Evolutionary conservation across 495 filamentous ascomycete species (phyloP), one percentile per base, ranked within the genome.

Genomic region (Cercophora samala): DNA sequence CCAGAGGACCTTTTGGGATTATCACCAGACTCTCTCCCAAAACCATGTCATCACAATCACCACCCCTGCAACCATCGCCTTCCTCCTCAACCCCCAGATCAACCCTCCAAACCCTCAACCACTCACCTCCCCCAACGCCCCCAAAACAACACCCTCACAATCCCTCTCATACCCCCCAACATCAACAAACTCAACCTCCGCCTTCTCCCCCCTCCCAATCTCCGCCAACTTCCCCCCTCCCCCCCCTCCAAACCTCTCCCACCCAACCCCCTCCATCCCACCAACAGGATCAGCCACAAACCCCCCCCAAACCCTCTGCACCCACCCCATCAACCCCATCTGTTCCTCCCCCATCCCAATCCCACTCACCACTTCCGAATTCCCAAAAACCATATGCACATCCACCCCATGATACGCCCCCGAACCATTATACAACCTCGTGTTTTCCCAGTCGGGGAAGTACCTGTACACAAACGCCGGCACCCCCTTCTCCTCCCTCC

Each of bases 331-430:
- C 54, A 76, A 69, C 59, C 69, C 64, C 9, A 62, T 60, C 66
- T 84, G 21, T 55, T 71, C 56, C 21, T 67, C 70, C 29, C 72
- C 70, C 4, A 73, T 68, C 5, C 56, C 24, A 13, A 81, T 58
- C n/a, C 77, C 79, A 58, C 76, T 83, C 42, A 82, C 72, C 23
- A 73, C 74, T 56, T 70, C 75, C 18, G 75, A 70, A 6, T 60
- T 78, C 4, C 81, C 82, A 62, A 83, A 84, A 18, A 85, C 64
- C 80, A 85, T 76, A 59, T 79, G 71, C 54, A 85, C 26, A 22
- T 86, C 83, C 19, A 71, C 70, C 5, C 81, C 84, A 63, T 86
- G 84, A 66, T 83, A 85, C 1, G 82, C 80, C 8, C 81, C 82
- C 61, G 69, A 68, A 24, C 68, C 66, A 4, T 76, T 72, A 22